A percentile compares a stretch with the other conserved stretches of the same genome.
phyloP scores from a whole-genome alignment of 225 moss, liverwort and hornwort genomes.

The Bryum argenteum region DNA sequence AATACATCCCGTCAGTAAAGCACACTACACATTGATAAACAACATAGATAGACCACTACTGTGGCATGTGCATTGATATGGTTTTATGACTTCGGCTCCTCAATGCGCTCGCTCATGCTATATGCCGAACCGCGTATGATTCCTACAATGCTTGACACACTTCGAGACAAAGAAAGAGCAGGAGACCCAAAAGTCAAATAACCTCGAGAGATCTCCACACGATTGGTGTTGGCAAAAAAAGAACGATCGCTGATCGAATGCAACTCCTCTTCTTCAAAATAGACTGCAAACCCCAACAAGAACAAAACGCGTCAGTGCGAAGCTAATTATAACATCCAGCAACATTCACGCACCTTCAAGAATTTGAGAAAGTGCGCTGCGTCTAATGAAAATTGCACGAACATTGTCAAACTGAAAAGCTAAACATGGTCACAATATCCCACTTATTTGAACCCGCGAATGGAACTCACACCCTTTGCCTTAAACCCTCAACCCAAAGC shows the following conservation, averaged over 20 bases:
- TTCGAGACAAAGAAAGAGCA: conserved; percentile 12
- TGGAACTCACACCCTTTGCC: no score
- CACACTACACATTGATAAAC: background rate
- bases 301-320: conserved; percentile 4
- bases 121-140: conserved; percentile 6
- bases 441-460: no score
- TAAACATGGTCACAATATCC: background rate
- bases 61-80: background rate
- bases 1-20: conserved; percentile 18
- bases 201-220: conserved; percentile 25
- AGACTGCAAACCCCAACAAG: conserved; percentile 12
- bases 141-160: background rate
- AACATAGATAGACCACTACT: background rate
- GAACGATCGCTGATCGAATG: background rate
- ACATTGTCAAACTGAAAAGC: no score
- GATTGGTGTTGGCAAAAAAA: background rate
- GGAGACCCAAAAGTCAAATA: conserved; percentile 4
- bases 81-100: conserved; percentile 37
- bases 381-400: background rate
- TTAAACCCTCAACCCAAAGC: no score
- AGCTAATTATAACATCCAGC: background rate
- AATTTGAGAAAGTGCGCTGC: background rate
- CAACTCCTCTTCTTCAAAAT: conserved; percentile 2
- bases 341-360: background rate
- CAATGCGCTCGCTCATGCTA: conserved; percentile 42